Evolutionary conservation across 2,329 filamentous ascomycete genomes (phyloP).

Genomic region (Thelonectria blattea): DNA sequence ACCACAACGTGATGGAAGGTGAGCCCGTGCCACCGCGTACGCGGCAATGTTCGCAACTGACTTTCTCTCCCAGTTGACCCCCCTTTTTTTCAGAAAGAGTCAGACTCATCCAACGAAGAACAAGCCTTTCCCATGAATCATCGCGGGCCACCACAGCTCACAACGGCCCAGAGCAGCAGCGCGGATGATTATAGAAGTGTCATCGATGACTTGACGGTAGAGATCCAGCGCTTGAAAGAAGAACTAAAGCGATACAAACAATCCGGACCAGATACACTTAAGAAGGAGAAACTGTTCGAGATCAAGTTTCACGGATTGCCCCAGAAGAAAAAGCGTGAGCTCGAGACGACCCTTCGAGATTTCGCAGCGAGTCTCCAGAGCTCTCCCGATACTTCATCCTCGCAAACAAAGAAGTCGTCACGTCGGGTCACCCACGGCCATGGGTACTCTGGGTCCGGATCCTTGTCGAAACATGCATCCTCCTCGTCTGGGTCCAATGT

Average conservation of each 20-base stretch:
- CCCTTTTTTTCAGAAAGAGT: slow-evolving; percentile 61
- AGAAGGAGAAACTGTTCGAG: slow-evolving; percentile 82
- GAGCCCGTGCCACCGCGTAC: slow-evolving; percentile 14
- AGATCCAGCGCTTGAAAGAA: slow-evolving; percentile 80
- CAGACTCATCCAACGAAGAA: slow-evolving; percentile 59
- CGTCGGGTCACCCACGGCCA: slow-evolving; percentile 47
- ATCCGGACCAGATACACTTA: slow-evolving; percentile 67
- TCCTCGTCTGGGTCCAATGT: slow-evolving; percentile 60
- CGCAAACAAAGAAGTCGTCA: slow-evolving; percentile 46
- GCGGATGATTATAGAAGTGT: slow-evolving; percentile 80
- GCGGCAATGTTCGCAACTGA: slow-evolving; percentile 10
- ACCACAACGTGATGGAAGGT: slow-evolving; percentile 57
- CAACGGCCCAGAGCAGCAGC: slow-evolving; percentile 60
- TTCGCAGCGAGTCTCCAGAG: slow-evolving; percentile 70
- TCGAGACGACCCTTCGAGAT: slow-evolving; percentile 74
- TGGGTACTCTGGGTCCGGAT: slow-evolving; percentile 50
- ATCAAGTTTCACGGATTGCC: slow-evolving; percentile 79
- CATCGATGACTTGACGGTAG: slow-evolving; percentile 85
- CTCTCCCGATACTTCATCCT: slow-evolving; percentile 51
- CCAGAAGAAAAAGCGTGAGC: slow-evolving; percentile 73
- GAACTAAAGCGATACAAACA: slow-evolving; percentile 75
- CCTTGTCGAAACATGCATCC: slow-evolving; percentile 58
- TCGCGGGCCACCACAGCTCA: slow-evolving; percentile 39
- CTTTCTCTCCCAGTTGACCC: slow-evolving; percentile 52
- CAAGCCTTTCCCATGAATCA: slow-evolving; percentile 33